phyloP scores from a whole-genome alignment of 2,329 filamentous ascomycete genomes.

The Venturia aucupariae region DNA sequence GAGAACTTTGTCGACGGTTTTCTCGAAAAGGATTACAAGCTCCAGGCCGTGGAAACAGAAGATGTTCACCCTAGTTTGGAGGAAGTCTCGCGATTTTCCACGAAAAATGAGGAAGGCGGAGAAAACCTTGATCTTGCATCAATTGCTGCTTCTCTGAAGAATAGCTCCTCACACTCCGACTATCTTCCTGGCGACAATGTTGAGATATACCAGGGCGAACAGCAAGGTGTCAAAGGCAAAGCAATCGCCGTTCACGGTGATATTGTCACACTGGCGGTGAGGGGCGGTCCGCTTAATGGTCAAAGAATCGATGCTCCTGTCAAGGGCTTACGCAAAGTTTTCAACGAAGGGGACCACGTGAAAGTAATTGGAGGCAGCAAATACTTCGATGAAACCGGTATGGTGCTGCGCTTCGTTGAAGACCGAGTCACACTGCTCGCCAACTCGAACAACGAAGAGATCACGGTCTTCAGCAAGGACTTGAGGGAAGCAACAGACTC shows the following conservation, averaged over 20 bases:
- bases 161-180: slow-evolving; percentile 67
- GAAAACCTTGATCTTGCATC: slow-evolving; percentile 90
- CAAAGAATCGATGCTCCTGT: slow-evolving; percentile 87
- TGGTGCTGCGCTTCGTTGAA: slow-evolving; percentile 88
- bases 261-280: slow-evolving; percentile 81
- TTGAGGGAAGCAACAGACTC: slow-evolving; percentile 87
- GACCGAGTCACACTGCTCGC: slow-evolving; percentile 89
- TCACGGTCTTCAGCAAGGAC: slow-evolving; percentile 97
- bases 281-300: slow-evolving; percentile 70
- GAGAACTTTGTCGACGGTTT: slow-evolving; percentile 92
- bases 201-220: slow-evolving; percentile 91
- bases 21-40: slow-evolving; percentile 85
- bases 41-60: slow-evolving; percentile 74
- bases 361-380: slow-evolving; percentile 96
- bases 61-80: slow-evolving; percentile 90
- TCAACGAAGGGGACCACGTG: slow-evolving; percentile 90
- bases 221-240: slow-evolving; percentile 80
- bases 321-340: slow-evolving; percentile 85
- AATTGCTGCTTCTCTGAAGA: slow-evolving; percentile 80
- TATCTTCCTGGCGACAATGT: slow-evolving; percentile 94
- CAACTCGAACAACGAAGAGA: slow-evolving; percentile 85
- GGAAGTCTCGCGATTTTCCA: slow-evolving; percentile 85
- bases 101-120: slow-evolving; percentile 80
- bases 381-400: slow-evolving; percentile 90
- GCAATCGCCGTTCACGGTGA: slow-evolving; percentile 81